Evolutionary conservation across 1,284 basidiomycete genomes (phyloP), one percentile per base, ranked within the genome.

Genomic region (Meira nashicola): DNA sequence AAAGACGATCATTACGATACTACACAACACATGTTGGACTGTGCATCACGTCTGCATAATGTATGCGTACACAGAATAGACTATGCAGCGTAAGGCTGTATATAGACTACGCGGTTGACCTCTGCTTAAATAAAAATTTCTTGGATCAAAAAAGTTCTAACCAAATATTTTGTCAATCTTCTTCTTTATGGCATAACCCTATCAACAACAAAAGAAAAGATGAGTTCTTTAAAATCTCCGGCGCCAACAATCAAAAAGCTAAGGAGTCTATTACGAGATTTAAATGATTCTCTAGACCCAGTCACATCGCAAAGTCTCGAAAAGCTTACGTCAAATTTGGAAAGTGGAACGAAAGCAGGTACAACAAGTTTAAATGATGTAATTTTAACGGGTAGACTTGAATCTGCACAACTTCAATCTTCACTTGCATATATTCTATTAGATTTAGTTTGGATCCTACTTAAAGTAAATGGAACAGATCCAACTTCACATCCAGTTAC

Each of bases 391-490:
- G 68, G 70, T 6, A 65, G 63, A 28, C 62, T 73, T 28, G 66
- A 71, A 19, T 60, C 69, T 4, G 70, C 68, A 12, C 57, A 67
- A 40, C 49, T 73, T 59, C 63, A 71, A 44, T 64, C 65, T 10
- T 64, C 61, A 0, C 59, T 65, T 0, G 70, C 70, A 1, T 73
- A 73, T 46, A 67, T 73, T 0, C 49, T 73, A 1, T 56, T 71
- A 52, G 70, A 73, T 38, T 58, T 73, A 7, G 68, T 73, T 0
- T 73, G 70, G 70, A 71, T 73, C 15, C 38, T 69, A 43, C 46
- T 73, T n/a, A 71, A 71, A 40, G 63, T 64, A 10, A 67, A 66
- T 28, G 71, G 71, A 7, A 61, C 67, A 25, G 69, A 73, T 38
- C 41, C 67, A 10, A 53, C 59, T 2, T 58, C 58, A 9, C 71